Evolutionary conservation across 176 grass and related monocot genomes (phyloP).

Genomic region (Oryza glaberrima): DNA sequence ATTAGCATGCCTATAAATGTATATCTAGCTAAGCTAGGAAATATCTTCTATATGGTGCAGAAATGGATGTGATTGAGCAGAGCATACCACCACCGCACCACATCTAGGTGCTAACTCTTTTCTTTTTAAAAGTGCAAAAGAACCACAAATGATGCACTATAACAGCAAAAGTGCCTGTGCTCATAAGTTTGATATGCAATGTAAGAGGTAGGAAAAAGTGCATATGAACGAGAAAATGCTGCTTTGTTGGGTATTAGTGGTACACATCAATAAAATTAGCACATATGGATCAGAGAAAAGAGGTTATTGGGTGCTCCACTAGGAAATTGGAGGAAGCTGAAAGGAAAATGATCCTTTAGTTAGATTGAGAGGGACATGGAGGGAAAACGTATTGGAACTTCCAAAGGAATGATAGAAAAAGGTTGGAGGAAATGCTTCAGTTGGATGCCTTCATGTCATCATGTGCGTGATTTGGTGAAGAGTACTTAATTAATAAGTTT

Average conservation of each 20-base stretch:
- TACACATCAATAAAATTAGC: background rate
- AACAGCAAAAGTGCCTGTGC: background rate
- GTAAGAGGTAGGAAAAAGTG: background rate
- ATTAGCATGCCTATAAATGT: background rate
- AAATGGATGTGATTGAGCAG: background rate
- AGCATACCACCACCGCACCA: background rate
- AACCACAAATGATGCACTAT: background rate
- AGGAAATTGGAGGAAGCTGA: background rate
- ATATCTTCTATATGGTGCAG: background rate
- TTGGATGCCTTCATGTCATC: background rate
- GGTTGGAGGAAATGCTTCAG: background rate
- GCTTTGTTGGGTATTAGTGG: background rate
- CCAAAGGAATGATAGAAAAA: background rate
- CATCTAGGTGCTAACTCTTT: background rate
- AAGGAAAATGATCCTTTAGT: background rate
- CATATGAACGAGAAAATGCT: background rate
- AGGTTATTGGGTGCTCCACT: background rate
- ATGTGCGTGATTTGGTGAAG: background rate
- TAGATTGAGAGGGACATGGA: background rate
- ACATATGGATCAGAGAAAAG: background rate
- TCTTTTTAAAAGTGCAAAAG: background rate
- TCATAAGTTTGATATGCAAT: too few relatives aligned
- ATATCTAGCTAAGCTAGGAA: background rate
- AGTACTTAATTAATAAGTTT: background rate
- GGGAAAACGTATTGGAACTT: background rate